Conservation (phyloP, 1,284 basidiomycete genomes). For the Cerioporus squamosus region DNA sequence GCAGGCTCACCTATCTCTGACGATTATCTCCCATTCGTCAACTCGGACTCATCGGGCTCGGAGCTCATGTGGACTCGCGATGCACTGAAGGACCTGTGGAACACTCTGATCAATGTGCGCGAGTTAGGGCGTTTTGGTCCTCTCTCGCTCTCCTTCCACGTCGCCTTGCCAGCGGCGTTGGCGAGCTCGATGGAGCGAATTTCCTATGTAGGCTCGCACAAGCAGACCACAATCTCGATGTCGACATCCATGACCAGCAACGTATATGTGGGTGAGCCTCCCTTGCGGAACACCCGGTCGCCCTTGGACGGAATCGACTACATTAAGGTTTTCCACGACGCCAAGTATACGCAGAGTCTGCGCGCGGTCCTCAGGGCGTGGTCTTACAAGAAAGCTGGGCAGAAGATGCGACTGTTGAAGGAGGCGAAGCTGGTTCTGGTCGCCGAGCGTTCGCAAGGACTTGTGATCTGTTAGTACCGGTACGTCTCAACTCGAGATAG, state of each 20-base stretch:
- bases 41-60: slow-evolving; percentile 3
- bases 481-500: background rate
- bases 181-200: slow-evolving; percentile 23
- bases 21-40: background rate
- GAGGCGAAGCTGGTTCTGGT: slow-evolving; percentile 25
- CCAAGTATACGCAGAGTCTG: slow-evolving; percentile 49
- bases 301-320: slow-evolving; percentile 47
- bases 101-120: slow-evolving; percentile 50
- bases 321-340: slow-evolving; percentile 68
- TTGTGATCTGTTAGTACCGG: slow-evolving; percentile 18
- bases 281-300: slow-evolving; percentile 1
- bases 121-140: slow-evolving; percentile 46
- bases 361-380: slow-evolving; percentile 59
- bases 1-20: background rate
- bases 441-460: slow-evolving; percentile 17
- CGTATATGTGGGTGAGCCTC: background rate
- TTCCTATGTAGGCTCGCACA: slow-evolving; percentile 12
- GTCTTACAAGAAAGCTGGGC: slow-evolving; percentile 34
- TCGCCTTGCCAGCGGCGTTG: slow-evolving; percentile 28
- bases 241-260: slow-evolving; percentile 3
- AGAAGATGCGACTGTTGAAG: slow-evolving; percentile 22
- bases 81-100: slow-evolving; percentile 55
- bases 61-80: slow-evolving; percentile 54
- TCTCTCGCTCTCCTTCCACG: slow-evolving; percentile 58
- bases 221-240: slow-evolving; percentile 10